Evolutionary conservation across 176 grass and related monocot genomes (phyloP).

Genomic region (Lolium perenne): DNA sequence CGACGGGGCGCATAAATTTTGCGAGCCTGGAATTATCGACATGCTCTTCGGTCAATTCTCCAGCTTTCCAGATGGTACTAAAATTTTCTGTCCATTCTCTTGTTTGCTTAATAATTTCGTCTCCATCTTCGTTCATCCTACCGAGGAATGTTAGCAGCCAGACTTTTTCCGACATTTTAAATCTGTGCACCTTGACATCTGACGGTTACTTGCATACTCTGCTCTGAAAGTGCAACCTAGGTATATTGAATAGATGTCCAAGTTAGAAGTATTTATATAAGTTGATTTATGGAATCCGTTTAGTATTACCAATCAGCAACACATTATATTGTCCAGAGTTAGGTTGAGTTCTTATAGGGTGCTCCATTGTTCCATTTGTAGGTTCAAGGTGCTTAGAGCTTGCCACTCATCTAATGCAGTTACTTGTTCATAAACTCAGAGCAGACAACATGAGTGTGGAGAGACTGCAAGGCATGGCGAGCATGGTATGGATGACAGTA

Average conservation of each 20-base stretch:
- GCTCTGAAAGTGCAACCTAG: conserved; percentile 2
- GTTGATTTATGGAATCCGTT: conserved; percentile 14
- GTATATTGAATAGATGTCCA: neutral
- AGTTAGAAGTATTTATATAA: neutral
- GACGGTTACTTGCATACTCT: neutral
- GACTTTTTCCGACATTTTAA: neutral
- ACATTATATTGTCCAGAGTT: neutral
- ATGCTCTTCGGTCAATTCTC: conserved; percentile 65
- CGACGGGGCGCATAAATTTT: conserved; percentile 63
- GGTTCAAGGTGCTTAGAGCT: conserved; percentile 74
- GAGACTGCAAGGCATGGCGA: conserved; percentile 62
- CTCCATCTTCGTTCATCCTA: conserved; percentile 15
- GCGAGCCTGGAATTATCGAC: conserved; percentile 73
- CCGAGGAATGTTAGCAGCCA: neutral
- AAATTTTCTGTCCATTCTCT: neutral
- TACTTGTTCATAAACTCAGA: conserved; percentile 71
- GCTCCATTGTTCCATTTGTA: conserved; percentile 38
- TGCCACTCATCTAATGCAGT: conserved; percentile 62
- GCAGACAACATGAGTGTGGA: conserved; percentile 52
- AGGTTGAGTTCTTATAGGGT: neutral
- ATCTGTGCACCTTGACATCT: conserved; percentile 10
- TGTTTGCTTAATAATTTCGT: conserved; percentile 28
- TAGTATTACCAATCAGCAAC: neutral
- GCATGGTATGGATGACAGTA: conserved; percentile 58
- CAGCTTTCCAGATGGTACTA: conserved; percentile 72